Evolutionary conservation across 2,329 filamentous ascomycete species (phyloP), one percentile per base, ranked within the genome.

Genomic region (Fusarium sp.): DNA sequence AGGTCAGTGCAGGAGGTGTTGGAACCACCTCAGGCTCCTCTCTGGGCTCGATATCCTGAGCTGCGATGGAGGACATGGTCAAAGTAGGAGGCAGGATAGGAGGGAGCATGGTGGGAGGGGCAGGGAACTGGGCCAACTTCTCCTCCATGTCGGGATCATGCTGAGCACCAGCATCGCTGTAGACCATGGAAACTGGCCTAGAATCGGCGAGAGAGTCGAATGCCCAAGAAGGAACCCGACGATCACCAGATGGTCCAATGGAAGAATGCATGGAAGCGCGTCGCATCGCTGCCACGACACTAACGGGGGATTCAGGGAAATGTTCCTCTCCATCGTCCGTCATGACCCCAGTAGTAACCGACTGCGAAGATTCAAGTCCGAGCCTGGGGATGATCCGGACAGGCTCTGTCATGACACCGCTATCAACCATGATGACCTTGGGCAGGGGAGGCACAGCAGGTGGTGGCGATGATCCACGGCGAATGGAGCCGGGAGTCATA

Each of bases 331-430:
- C 63, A 39, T 54, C 50, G 6, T 64, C 66, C 6, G 58, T 63
- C 52, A 63, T 57, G 8, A 48, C 29, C 31, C 66, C 40, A 45
- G 63, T 37, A 18, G 50, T 48, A 33, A 61, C 31, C 40, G 60
- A 54, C 14, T 53, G 41, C 7, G 61, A 47, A 13, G 55, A 67
- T 17, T 63, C 58, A 7, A 66, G 29, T 6, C 39, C 56, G n/a
- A 67, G 49, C 18, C 66, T 61, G 6, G 72, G 42, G 4, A 69
- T 56, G 18, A 83, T 76, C 37, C 80, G 80, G 58, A 88, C 79
- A 2, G 85, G 83, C 9, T 90, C 87, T 0, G 88, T 90, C 84
- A 90, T 88, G 71, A 84, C 85, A 25, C 84, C 81, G 35, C 81
- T 84, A 65, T 90, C 87, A 11, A 89, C 82, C 87, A 89, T 90